Evolutionary conservation across 129 eudicot genomes (phyloP).

Genomic region (Centrapalus pauciflorus): DNA sequence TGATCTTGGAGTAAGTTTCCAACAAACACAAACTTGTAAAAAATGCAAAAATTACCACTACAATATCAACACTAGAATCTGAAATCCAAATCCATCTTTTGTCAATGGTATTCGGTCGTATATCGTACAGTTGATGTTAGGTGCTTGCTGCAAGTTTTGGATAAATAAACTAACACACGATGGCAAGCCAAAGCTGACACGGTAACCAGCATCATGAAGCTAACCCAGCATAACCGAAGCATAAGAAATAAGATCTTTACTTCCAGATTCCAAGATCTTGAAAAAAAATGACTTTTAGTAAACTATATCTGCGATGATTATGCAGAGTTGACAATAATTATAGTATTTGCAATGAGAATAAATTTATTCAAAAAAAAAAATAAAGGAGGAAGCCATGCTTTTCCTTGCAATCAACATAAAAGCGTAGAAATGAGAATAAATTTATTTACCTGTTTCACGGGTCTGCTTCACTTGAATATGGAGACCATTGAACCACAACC

Average conservation of each 20-base stretch:
- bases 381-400: too few species aligned
- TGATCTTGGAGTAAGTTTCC: background rate
- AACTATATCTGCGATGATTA: conserved; percentile 52
- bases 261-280: conserved; percentile 60
- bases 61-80: background rate
- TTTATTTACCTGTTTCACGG: too few species aligned
- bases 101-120: conserved; percentile 5
- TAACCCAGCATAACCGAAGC: conserved; percentile 56
- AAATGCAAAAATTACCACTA: conserved; percentile 10
- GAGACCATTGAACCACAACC: too few species aligned
- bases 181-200: conserved; percentile 74
- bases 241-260: conserved; percentile 49
- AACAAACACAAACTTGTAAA: conserved; percentile 11
- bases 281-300: conserved; percentile 59
- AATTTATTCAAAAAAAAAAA: too few species aligned
- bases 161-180: conserved; percentile 47
- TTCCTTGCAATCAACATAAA: too few species aligned
- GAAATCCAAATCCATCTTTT: conserved; percentile 6
- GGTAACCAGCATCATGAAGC: conserved; percentile 36
- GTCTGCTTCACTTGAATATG: too few species aligned
- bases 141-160: conserved; percentile 39
- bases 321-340: conserved; percentile 57
- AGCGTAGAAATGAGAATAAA: too few species aligned
- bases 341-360: too few species aligned
- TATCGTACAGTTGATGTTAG: background rate